A percentile compares a stretch with the other conserved stretches of the same genome.
Conservation (phyloP, 208 protist genomes). For the Trypanosoma caninum region DNA sequence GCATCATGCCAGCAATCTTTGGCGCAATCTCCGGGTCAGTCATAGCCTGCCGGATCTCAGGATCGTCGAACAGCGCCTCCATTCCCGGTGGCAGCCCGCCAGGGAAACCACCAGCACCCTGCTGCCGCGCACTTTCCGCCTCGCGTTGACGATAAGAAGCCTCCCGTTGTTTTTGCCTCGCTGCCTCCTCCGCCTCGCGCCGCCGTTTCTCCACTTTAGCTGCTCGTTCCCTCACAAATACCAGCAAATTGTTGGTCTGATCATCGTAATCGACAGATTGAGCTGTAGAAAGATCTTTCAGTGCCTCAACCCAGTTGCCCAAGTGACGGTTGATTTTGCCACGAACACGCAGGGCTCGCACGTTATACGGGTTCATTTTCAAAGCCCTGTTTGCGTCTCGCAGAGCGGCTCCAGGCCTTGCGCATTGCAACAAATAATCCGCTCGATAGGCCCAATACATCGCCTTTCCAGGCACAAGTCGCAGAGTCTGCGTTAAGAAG, state of each 20-base stretch:
- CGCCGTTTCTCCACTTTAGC: conserved; percentile 22
- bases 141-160: conserved; percentile 38
- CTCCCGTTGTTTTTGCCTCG: too few species aligned
- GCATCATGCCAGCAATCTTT: conserved; percentile 52
- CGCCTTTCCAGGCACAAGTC: conserved; percentile 51
- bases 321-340: conserved; percentile 67
- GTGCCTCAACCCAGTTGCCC: conserved; percentile 57
- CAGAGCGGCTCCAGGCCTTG: conserved; percentile 47
- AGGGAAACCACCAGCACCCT: conserved; percentile 37
- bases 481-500: conserved; percentile 57
- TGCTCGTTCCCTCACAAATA: conserved; percentile 42
- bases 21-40: conserved; percentile 70
- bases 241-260: conserved; percentile 33
- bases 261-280: conserved; percentile 83
- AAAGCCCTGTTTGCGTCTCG: conserved; percentile 62
- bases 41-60: conserved; percentile 60
- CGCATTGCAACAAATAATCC: conserved; percentile 51
- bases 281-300: conserved; percentile 63
- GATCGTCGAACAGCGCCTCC: conserved; percentile 42
- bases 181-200: too few species aligned
- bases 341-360: conserved; percentile 67
- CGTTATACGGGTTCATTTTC: conserved; percentile 61
- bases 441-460: conserved; percentile 77
- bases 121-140: conserved; percentile 15
- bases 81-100: conserved; percentile 40